phyloP scores from a whole-genome alignment of 192 early-diverging fungal genomes.

The Coemansia sp. region DNA sequence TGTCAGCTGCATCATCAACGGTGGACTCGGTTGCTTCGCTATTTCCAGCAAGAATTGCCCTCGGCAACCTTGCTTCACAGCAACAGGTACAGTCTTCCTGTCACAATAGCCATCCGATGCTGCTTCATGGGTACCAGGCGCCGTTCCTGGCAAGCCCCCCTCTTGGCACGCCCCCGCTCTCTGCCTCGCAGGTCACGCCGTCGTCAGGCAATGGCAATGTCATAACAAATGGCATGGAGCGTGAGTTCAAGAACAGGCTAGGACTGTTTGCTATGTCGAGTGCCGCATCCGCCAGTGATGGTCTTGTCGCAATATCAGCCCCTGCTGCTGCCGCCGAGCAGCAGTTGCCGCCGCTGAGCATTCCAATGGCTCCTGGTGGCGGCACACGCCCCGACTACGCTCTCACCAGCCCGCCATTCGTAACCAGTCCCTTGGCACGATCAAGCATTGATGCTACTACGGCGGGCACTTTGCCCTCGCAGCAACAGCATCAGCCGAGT shows the following conservation, averaged over 20 bases:
- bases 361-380: background rate
- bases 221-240: background rate
- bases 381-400: background rate
- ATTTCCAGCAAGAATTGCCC: slow-evolving; percentile 20
- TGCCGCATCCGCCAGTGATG: background rate
- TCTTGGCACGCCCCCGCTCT: slow-evolving; percentile 6
- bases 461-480: background rate
- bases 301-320: background rate
- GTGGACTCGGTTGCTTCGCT: slow-evolving; percentile 11
- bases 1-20: slow-evolving; percentile 19
- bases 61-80: slow-evolving; percentile 9
- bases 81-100: slow-evolving; percentile 13
- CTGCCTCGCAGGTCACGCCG: background rate
- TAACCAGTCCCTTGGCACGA: background rate
- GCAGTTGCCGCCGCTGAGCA: background rate
- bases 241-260: slow-evolving; percentile 1
- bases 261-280: background rate
- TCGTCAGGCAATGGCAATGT: background rate
- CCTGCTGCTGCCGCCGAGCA: background rate
- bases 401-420: background rate
- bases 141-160: slow-evolving; percentile 8
- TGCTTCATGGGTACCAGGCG: slow-evolving; percentile 17
- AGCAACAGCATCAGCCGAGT: background rate
- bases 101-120: slow-evolving; percentile 37
- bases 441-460: background rate